Evolutionary conservation across 1,284 basidiomycete species (phyloP).

Genomic region (Moesziomyces parantarcticus): DNA sequence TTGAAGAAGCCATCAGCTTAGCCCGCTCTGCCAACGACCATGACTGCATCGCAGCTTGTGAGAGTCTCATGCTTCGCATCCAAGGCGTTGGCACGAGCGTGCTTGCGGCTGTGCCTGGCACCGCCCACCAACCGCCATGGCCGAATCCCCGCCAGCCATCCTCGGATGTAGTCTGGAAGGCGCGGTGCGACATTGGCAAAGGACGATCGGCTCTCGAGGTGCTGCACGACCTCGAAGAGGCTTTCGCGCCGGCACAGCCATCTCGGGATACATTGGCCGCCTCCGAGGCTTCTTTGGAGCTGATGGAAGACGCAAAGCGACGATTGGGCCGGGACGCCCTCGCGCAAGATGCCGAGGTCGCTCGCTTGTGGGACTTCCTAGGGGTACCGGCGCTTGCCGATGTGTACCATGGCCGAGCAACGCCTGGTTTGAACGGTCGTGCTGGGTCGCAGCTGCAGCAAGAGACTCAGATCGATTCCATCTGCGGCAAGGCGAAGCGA

Average conservation of each 20-base stretch:
- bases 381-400: slow-evolving; percentile 27
- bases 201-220: slow-evolving; percentile 29
- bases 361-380: slow-evolving; percentile 22
- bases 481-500: slow-evolving; percentile 20
- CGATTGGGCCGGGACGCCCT: slow-evolving; percentile 25
- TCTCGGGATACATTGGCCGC: slow-evolving; percentile 19
- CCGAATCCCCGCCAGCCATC: slow-evolving; percentile 1
- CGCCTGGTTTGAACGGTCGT: neutral
- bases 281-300: slow-evolving; percentile 28
- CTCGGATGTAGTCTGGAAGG: slow-evolving; percentile 31
- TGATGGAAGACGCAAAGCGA: slow-evolving; percentile 41
- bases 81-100: slow-evolving; percentile 34
- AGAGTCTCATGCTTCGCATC: slow-evolving; percentile 36
- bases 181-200: slow-evolving; percentile 13
- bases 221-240: slow-evolving; percentile 23
- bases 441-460: slow-evolving; percentile 10
- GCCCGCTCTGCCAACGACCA: slow-evolving; percentile 41
- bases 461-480: slow-evolving; percentile 19
- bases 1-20: slow-evolving; percentile 46
- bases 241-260: slow-evolving; percentile 13
- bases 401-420: slow-evolving; percentile 20
- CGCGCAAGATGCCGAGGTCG: slow-evolving; percentile 9
- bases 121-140: neutral
- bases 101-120: slow-evolving; percentile 8
- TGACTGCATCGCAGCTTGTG: slow-evolving; percentile 46